phyloP scores from a whole-genome alignment of 306 rosid species.

The Pterocarpus santalinus region DNA sequence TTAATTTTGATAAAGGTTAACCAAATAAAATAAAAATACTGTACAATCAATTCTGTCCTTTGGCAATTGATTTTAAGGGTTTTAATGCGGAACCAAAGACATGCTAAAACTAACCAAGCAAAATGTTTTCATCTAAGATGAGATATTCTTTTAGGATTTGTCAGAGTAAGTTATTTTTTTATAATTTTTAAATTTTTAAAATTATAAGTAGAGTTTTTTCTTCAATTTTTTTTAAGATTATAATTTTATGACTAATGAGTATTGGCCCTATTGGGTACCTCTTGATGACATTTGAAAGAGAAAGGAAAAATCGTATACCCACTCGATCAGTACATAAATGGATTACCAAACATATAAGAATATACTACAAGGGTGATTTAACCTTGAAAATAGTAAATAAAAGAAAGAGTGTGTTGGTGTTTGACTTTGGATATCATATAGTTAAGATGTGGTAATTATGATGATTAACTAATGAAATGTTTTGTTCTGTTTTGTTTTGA shows the following conservation, averaged over 20 bases:
- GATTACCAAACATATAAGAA: not conserved
- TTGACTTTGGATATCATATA: not conserved
- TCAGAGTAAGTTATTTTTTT: not conserved
- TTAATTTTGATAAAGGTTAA: no score
- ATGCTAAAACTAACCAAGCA: not conserved
- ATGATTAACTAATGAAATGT: constrained; percentile 28
- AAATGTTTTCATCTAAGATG: not conserved
- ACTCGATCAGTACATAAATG: not conserved
- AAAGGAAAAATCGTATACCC: not conserved
- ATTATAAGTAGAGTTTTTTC: not conserved
- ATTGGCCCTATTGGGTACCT: not conserved
- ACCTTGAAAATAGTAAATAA: not conserved
- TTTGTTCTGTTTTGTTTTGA: not conserved
- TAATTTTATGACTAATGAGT: not conserved
- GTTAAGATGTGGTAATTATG: not conserved
- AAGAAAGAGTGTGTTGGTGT: not conserved
- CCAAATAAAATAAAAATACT: no score
- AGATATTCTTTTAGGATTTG: not conserved
- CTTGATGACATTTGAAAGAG: not conserved
- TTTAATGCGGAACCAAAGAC: no score
- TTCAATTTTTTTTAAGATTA: not conserved
- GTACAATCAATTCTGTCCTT: no score
- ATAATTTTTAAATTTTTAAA: not conserved
- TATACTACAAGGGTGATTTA: not conserved
- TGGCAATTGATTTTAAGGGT: no score